Evolutionary conservation across 208 protist species (phyloP).

Genomic region (Leishmania gerbilli): DNA sequence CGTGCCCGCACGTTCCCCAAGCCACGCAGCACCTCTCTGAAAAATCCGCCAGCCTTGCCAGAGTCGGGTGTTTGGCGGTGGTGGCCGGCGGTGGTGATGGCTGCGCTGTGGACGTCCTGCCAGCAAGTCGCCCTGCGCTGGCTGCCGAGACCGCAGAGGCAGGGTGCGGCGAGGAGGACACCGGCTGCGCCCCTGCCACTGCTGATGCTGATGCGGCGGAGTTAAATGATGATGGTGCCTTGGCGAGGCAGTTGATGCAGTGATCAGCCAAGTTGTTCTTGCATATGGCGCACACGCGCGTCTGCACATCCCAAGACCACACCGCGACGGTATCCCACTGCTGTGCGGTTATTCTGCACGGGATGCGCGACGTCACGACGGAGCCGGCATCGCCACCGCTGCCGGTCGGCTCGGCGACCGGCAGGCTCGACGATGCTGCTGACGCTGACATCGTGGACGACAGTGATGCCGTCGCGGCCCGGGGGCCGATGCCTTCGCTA

Average conservation of each 20-base stretch:
- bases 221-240: not conserved
- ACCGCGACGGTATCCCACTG: constrained; percentile 97
- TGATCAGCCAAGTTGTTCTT: constrained; percentile 96
- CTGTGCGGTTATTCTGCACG: constrained; percentile 70
- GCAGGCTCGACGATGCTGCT: not conserved
- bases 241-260: constrained; percentile 94
- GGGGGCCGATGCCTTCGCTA: not conserved
- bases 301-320: constrained; percentile 96
- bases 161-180: not conserved
- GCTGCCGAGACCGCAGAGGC: not conserved
- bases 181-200: not conserved
- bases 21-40: constrained; percentile 66
- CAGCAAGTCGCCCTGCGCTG: not conserved
- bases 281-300: constrained; percentile 98
- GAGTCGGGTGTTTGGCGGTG: not conserved
- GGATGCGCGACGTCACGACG: constrained; percentile 1
- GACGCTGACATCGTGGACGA: not conserved
- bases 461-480: not conserved
- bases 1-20: constrained; percentile 85
- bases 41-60: constrained; percentile 15
- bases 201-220: not conserved
- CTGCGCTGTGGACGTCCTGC: not conserved
- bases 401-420: not conserved
- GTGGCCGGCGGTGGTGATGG: not conserved
- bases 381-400: not conserved